A percentile compares a stretch with the other conserved stretches of the same genome.
Evolutionary conservation across 2,329 filamentous ascomycete genomes (phyloP).

Genomic region (Fusarium camptoceras): DNA sequence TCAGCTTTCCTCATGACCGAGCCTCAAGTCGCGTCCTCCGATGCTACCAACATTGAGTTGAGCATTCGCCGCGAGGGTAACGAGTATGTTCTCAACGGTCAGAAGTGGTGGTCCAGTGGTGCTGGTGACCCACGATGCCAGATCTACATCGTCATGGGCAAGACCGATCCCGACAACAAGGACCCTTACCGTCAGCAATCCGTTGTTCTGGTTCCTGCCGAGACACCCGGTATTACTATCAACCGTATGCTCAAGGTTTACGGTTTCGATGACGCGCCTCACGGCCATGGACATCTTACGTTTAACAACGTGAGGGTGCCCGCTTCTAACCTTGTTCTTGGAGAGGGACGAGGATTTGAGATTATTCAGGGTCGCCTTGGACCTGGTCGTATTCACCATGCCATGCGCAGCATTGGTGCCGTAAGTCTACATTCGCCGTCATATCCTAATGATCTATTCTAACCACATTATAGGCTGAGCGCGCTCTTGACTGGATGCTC

Average conservation of each 20-base stretch:
- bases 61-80: slow-evolving; percentile 85
- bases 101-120: slow-evolving; percentile 99
- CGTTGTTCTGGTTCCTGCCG: slow-evolving; percentile 86
- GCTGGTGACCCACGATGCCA: slow-evolving; percentile 92
- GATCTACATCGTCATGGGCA: slow-evolving; percentile 97
- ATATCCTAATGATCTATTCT: not conserved
- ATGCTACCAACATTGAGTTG: slow-evolving; percentile 93
- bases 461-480: slow-evolving; percentile 71
- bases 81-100: slow-evolving; percentile 89
- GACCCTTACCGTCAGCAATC: slow-evolving; percentile 92
- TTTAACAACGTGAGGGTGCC: slow-evolving; percentile 94
- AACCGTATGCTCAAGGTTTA: slow-evolving; percentile 94
- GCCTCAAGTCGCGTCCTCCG: slow-evolving; percentile 86
- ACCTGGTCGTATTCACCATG: slow-evolving; percentile 96
- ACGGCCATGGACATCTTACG: slow-evolving; percentile 92
- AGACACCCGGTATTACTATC: slow-evolving; percentile 87
- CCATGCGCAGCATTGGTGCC: slow-evolving; percentile 93
- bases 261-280: slow-evolving; percentile 97
- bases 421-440: slow-evolving; percentile 55
- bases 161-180: slow-evolving; percentile 80
- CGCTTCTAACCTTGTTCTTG: slow-evolving; percentile 84
- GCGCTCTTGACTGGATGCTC: slow-evolving; percentile 93
- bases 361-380: slow-evolving; percentile 98
- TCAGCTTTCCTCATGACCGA: slow-evolving; percentile 96
- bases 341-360: slow-evolving; percentile 94